Percentiles rank a stretch among this genome's conserved stretches.
These are phyloP conservation scores for Thalassiosira livingstoniorum DNA, from an alignment of 352 stramenopile genomes.

Conservation along the genomic window DNA sequence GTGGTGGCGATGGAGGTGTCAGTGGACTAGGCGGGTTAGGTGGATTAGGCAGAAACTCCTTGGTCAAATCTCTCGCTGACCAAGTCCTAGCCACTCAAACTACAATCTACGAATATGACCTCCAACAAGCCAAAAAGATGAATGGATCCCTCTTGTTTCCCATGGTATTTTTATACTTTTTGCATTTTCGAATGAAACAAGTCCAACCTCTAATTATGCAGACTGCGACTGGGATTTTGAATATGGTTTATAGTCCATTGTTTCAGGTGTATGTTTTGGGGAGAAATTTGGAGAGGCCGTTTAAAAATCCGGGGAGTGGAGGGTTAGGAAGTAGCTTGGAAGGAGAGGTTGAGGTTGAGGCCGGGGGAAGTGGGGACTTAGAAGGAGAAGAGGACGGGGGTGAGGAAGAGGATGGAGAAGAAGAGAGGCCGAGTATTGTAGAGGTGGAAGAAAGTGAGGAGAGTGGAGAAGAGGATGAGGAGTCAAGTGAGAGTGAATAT, in stretches of 20 bases:
- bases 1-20: constrained; percentile 15
- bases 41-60: too few species aligned
- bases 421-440: constrained; percentile 1
- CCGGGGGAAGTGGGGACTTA: background rate
- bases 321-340: background rate
- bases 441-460: constrained; percentile 26
- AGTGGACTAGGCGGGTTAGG: too few species aligned
- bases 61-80: constrained; percentile 78
- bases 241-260: constrained; percentile 80
- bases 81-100: constrained; percentile 73
- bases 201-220: constrained; percentile 80
- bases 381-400: constrained; percentile 28
- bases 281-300: constrained; percentile 80
- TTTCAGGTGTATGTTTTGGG: constrained; percentile 84
- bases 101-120: constrained; percentile 80
- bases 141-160: constrained; percentile 71
- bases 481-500: constrained; percentile 10
- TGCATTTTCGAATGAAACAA: constrained; percentile 84
- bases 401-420: constrained; percentile 23
- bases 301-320: constrained; percentile 42
- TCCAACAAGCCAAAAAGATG: constrained; percentile 73
- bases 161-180: constrained; percentile 79
- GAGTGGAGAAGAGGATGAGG: constrained; percentile 23
- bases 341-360: constrained; percentile 16
- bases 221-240: constrained; percentile 65